Percentiles rank a stretch among this genome's conserved stretches.
These are phyloP conservation scores for Leptodontidium sp. DNA, from an alignment of 2,329 filamentous ascomycete species.

Conservation along the genomic window DNA sequence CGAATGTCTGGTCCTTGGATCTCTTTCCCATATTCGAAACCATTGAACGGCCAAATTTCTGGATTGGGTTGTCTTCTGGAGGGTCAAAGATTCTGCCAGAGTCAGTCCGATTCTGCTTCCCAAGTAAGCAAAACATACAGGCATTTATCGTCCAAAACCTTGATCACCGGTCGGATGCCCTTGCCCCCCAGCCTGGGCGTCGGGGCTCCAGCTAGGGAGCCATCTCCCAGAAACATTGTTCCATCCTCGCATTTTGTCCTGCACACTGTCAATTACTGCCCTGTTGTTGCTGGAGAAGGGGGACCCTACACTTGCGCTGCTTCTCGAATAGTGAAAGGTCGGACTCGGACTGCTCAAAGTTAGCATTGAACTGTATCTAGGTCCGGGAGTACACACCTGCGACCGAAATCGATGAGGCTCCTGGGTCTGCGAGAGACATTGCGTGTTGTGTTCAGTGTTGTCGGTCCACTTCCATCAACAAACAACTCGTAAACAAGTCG, in stretches of 20 bases:
- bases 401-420: constrained; percentile 49
- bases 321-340: constrained; percentile 85
- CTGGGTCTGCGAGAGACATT: constrained; percentile 41
- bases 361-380: constrained; percentile 23
- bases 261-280: constrained; percentile 32
- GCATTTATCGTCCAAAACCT: constrained; percentile 95
- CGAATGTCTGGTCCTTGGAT: constrained; percentile 97
- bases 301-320: constrained; percentile 81
- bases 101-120: constrained; percentile 26
- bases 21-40: constrained; percentile 83
- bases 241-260: constrained; percentile 75
- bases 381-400: constrained; percentile 40
- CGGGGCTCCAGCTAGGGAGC: constrained; percentile 87
- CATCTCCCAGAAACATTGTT: constrained; percentile 93
- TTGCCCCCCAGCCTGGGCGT: constrained; percentile 85
- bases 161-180: constrained; percentile 90
- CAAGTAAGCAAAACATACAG: constrained; percentile 68
- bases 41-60: constrained; percentile 84
- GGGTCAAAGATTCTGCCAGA: constrained; percentile 87
- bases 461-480: constrained; percentile 23
- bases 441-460: constrained; percentile 22
- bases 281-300: background rate
- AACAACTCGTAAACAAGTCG: constrained; percentile 26
- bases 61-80: constrained; percentile 91
- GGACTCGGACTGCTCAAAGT: constrained; percentile 65